Evolutionary conservation across 2,329 filamentous ascomycete species (phyloP).

Genomic region (Trichoderma harzianum): DNA sequence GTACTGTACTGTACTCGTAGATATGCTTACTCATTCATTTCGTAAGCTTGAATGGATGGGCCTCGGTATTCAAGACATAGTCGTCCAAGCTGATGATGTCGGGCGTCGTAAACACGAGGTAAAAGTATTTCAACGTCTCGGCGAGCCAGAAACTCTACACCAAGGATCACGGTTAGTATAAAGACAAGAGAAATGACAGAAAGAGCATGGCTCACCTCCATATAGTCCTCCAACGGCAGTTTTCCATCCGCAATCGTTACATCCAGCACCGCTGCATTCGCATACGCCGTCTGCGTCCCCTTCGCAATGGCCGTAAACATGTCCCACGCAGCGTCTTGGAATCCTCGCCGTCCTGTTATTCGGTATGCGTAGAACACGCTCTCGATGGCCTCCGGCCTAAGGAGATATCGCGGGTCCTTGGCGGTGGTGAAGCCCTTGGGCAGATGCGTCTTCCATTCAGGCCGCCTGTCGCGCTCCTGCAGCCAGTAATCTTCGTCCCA

Average conservation of each 20-base stretch:
- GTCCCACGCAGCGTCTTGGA: slow-evolving; percentile 66
- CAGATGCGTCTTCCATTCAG: slow-evolving; percentile 31
- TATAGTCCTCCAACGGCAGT: slow-evolving; percentile 38
- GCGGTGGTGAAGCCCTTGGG: slow-evolving; percentile 55
- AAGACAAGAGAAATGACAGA: background rate
- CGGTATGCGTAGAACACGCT: slow-evolving; percentile 76
- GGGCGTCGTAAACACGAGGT: slow-evolving; percentile 62
- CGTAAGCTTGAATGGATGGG: slow-evolving; percentile 43
- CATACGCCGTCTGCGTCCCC: slow-evolving; percentile 56
- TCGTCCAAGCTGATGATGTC: slow-evolving; percentile 55
- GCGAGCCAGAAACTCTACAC: slow-evolving; percentile 79
- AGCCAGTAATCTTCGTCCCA: slow-evolving; percentile 45
- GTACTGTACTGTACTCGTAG: too few relatives aligned
- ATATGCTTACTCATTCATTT: background rate
- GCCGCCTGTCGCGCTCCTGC: slow-evolving; percentile 43
- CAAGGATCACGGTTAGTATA: slow-evolving; percentile 34
- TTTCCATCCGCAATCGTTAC: slow-evolving; percentile 37
- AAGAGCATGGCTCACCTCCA: slow-evolving; percentile 52
- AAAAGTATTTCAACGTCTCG: slow-evolving; percentile 78
- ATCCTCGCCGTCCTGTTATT: slow-evolving; percentile 62
- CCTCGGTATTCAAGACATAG: slow-evolving; percentile 57
- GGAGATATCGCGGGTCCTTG: slow-evolving; percentile 56
- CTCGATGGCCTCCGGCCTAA: slow-evolving; percentile 75
- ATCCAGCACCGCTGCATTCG: slow-evolving; percentile 62
- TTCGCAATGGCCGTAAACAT: slow-evolving; percentile 65